Conservation (phyloP, 2,329 filamentous ascomycete genomes). For the Coleophoma crateriformis region DNA sequence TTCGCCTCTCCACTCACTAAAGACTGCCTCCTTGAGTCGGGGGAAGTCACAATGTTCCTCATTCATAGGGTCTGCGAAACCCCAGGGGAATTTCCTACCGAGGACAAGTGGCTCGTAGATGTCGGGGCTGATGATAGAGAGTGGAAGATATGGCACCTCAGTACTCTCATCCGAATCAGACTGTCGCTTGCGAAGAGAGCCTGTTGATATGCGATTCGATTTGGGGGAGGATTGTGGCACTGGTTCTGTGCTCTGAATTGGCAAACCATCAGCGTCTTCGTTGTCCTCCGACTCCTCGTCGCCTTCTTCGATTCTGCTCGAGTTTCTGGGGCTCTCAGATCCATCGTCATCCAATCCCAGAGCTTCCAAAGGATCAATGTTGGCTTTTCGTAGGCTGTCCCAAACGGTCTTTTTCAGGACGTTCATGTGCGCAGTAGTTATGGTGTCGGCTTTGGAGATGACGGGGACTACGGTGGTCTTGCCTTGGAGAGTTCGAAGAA, state of each 20-base stretch:
- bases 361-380: constrained; percentile 82
- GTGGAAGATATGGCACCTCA: constrained; percentile 68
- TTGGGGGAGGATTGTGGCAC: constrained; percentile 24
- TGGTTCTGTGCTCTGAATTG: constrained; percentile 24
- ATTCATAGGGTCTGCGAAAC: constrained; percentile 91
- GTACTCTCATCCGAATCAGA: constrained; percentile 38
- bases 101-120: constrained; percentile 75
- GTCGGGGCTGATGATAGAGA: constrained; percentile 92
- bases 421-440: constrained; percentile 92
- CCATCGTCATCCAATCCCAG: constrained; percentile 76
- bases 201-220: constrained; percentile 23
- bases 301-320: constrained; percentile 46
- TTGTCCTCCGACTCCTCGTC: constrained; percentile 38
- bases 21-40: constrained; percentile 84
- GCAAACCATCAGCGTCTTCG: constrained; percentile 26
- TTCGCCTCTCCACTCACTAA: constrained; percentile 88
- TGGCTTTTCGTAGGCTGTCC: constrained; percentile 78
- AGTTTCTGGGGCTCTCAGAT: constrained; percentile 42
- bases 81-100: constrained; percentile 92
- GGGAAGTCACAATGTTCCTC: constrained; percentile 90
- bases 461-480: constrained; percentile 96
- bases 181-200: constrained; percentile 21
- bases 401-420: constrained; percentile 88
- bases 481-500: constrained; percentile 79
- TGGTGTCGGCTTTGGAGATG: constrained; percentile 93